Evolutionary conservation across 164 flowering plant species (phyloP), one percentile per base, ranked within the genome.

Genomic region (Nymphaea colorata): DNA sequence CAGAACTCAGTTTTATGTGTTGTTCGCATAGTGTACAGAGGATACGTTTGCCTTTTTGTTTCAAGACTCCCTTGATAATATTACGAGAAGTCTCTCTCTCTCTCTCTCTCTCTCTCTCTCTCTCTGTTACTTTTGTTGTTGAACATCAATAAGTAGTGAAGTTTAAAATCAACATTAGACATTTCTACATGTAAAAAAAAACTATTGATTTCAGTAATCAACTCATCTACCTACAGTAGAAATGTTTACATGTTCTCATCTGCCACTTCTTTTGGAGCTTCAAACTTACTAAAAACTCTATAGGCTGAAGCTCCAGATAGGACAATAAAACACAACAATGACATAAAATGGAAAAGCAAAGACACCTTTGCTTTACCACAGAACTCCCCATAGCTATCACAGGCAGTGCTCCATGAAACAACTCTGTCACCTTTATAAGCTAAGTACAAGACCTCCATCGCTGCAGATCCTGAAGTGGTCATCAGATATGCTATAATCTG

Each of bases 341-440:
- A 82, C 65, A 88, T 59, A 42, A 67, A 78, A 71, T 94, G 91
- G 17, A 94, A 80, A 66, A 75, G 42, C 72, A 86, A 65, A 60
- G 89, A 88, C 17, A 84, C 3, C 71, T 82, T 79, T 74, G 84
- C 53, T 74, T 74, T 85, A 41, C 59, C 71, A 78, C 97, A 94
- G 65, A 91, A 94, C n/a, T 61, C 83, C 55, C 89, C 89, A 75
- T 79, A 91, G 41, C 86, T 68, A 66, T 57, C 75, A 69, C 97
- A 90, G 6, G 88, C 93, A 76, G 87, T 90, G 80, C 99, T 94
- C 97, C 99, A 94, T 68, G 96, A 70, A 0, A 90, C 86, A 60
- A 69, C 69, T 64, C 44, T 74, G 51, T 88, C 95, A 6, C 99
- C 99, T 57, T 84, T 84, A 72, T 87, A 82, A 3, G 76, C 84